A percentile compares a stretch with the other conserved stretches of the same genome.
Evolutionary conservation across 257 asterid species (phyloP).

Genomic region (Asclepias syriaca): DNA sequence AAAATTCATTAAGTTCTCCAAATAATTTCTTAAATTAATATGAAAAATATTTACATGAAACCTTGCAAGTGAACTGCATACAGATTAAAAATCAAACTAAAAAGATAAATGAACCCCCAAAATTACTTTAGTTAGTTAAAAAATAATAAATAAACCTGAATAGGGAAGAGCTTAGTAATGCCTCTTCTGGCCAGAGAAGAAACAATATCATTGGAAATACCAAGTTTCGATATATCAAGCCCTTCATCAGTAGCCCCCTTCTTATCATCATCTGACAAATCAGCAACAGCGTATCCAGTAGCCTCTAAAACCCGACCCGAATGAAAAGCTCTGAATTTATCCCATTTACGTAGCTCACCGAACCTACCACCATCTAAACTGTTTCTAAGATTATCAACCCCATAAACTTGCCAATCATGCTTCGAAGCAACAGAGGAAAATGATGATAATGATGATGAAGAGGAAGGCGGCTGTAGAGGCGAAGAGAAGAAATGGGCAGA

Average conservation of each 20-base stretch:
- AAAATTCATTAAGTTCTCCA: not conserved
- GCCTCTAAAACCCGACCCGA: constrained; percentile 37
- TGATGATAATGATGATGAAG: not conserved
- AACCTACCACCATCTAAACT: not conserved
- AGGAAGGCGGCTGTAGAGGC: not conserved
- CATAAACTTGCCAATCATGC: constrained; percentile 7
- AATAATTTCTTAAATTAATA: not conserved
- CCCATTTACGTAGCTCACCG: not conserved
- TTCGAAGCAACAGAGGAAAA: constrained; percentile 3
- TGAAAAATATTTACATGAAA: too few relatives aligned
- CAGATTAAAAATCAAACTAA: not conserved
- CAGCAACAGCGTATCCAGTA: constrained; percentile 51
- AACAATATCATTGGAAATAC: constrained; percentile 59
- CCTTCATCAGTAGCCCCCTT: constrained; percentile 54
- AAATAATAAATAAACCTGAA: constrained; percentile 51
- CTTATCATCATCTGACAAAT: constrained; percentile 49
- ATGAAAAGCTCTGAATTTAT: constrained; percentile 37
- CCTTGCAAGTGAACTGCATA: not conserved
- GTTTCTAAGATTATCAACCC: constrained; percentile 21
- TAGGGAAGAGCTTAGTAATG: constrained; percentile 78
- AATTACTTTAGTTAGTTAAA: not conserved
- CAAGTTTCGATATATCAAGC: constrained; percentile 84
- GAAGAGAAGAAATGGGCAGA: constrained; percentile 32
- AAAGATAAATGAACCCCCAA: not conserved
- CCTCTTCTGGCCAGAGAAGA: constrained; percentile 59